Evolutionary conservation across 768 basidiomycete species (phyloP).

Genomic region (Candolleomyces aberdarensis): DNA sequence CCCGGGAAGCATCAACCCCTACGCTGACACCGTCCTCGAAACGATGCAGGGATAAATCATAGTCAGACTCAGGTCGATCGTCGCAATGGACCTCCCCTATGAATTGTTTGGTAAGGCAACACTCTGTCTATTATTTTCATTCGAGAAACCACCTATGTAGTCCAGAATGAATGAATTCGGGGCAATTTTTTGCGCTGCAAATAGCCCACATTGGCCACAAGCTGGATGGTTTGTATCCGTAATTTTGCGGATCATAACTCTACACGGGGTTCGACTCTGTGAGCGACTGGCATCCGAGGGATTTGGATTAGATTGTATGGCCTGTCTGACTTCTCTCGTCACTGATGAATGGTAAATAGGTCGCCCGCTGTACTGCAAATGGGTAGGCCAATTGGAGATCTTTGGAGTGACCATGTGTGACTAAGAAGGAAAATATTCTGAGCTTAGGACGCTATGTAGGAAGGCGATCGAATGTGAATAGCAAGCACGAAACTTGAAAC

Average conservation of each 20-base stretch:
- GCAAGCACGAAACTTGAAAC: too few species aligned
- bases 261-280: constrained; percentile 13
- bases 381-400: constrained; percentile 5
- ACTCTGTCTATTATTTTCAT: background rate
- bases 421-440: background rate
- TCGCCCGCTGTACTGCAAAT: background rate
- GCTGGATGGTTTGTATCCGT: constrained; percentile 65
- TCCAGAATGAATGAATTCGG: constrained; percentile 68
- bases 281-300: background rate
- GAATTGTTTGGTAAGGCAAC: constrained; percentile 1
- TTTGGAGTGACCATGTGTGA: background rate
- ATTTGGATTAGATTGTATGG: background rate
- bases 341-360: constrained; percentile 6
- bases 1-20: constrained; percentile 70
- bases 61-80: constrained; percentile 71
- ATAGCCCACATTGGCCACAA: constrained; percentile 74
- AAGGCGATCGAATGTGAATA: too few species aligned
- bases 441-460: background rate
- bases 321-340: background rate
- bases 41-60: constrained; percentile 81
- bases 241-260: constrained; percentile 58
- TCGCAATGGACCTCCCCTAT: constrained; percentile 81
- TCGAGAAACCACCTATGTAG: constrained; percentile 48
- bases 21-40: constrained; percentile 55
- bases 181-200: constrained; percentile 70